Conservation (phyloP, 257 asterid genomes). For the Echites panduratus region DNA sequence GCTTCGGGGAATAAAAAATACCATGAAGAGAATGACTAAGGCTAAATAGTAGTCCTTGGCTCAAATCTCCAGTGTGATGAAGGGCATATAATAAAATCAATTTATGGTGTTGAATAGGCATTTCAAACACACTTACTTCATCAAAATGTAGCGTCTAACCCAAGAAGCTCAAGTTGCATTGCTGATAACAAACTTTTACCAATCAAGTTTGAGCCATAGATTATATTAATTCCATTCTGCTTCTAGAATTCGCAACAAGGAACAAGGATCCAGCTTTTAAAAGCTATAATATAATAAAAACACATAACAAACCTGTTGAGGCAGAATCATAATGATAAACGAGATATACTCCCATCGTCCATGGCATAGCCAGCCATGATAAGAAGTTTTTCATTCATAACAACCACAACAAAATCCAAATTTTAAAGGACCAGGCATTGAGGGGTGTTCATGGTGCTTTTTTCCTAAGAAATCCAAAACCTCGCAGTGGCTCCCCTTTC, state of each 20-base stretch:
- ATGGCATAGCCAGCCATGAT: slow-evolving; percentile 57
- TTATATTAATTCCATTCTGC: neutral
- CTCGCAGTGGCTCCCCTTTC: slow-evolving; percentile 68
- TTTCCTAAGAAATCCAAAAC: slow-evolving; percentile 60
- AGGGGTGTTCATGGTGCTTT: slow-evolving; percentile 41
- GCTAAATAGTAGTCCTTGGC: neutral
- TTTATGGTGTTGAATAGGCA: neutral
- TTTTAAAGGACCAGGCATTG: slow-evolving; percentile 63
- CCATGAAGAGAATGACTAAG: neutral
- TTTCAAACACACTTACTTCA: neutral
- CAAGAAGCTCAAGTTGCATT: neutral
- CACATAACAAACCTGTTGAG: slow-evolving; percentile 55
- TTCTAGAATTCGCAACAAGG: neutral
- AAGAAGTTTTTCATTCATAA: slow-evolving; percentile 66
- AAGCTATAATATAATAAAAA: neutral
- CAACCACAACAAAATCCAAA: slow-evolving; percentile 60
- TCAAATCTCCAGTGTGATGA: neutral
- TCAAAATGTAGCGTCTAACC: neutral
- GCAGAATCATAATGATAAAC: slow-evolving; percentile 75
- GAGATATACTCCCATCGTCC: slow-evolving; percentile 37
- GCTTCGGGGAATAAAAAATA: neutral
- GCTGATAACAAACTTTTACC: neutral
- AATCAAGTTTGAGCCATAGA: neutral
- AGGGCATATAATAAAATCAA: neutral
- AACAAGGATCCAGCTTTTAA: neutral